These are phyloP conservation scores for Xylaria multiplex DNA, from an alignment of 2,329 filamentous ascomycete genomes.

Conservation along the genomic window DNA sequence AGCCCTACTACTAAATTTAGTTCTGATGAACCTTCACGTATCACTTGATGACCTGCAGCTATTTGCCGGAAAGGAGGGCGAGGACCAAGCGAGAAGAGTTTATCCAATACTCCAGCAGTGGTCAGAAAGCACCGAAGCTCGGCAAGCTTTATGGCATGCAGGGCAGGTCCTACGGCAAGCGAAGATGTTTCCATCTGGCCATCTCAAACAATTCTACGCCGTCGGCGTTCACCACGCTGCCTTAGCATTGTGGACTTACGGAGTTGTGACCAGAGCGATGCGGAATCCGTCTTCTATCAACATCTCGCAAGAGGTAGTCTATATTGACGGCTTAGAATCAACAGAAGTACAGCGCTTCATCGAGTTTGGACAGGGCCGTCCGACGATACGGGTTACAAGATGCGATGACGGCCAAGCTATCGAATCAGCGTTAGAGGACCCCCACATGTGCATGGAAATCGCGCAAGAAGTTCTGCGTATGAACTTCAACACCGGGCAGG, in stretches of 20 bases:
- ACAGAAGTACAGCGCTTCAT: constrained; percentile 67
- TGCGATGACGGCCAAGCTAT: constrained; percentile 43
- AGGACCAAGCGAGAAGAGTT: constrained; percentile 70
- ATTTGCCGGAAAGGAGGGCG: constrained; percentile 74
- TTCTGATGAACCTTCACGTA: constrained; percentile 72
- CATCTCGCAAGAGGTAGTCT: constrained; percentile 56
- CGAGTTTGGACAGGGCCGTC: constrained; percentile 62
- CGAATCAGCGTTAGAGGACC: constrained; percentile 62
- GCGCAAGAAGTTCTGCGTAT: constrained; percentile 65
- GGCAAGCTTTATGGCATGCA: constrained; percentile 73
- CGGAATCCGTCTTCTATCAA: constrained; percentile 46
- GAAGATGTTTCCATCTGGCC: constrained; percentile 61
- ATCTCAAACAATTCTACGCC: constrained; percentile 73
- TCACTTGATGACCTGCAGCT: constrained; percentile 73
- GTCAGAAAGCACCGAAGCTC: constrained; percentile 64
- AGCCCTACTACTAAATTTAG: constrained; percentile 61
- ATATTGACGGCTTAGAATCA: constrained; percentile 67
- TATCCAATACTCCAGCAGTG: constrained; percentile 69
- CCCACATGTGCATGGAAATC: constrained; percentile 67
- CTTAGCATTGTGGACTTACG: constrained; percentile 75
- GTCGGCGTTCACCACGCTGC: constrained; percentile 75
- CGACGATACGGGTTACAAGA: constrained; percentile 57
- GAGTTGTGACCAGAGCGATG: constrained; percentile 63
- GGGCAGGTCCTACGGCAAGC: constrained; percentile 73
- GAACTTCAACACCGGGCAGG: constrained; percentile 59